These are phyloP conservation scores for Psilocybe cubensis DNA, from an alignment of 768 basidiomycete species.

Conservation along the genomic window DNA sequence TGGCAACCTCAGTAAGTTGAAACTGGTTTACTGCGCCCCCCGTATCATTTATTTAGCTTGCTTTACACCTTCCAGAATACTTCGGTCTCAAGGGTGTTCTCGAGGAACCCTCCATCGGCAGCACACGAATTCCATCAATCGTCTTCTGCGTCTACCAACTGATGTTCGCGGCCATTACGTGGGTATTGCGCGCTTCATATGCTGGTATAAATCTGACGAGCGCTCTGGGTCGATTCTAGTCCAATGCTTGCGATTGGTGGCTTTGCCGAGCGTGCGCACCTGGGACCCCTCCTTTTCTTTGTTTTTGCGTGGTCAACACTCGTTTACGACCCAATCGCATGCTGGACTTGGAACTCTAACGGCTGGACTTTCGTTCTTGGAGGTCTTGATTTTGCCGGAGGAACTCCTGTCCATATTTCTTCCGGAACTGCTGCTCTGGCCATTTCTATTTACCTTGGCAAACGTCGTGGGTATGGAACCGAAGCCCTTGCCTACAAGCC, in stretches of 20 bases:
- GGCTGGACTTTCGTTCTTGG: conserved; percentile 79
- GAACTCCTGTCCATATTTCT: conserved; percentile 97
- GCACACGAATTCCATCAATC: conserved; percentile 69
- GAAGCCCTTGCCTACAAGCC: conserved; percentile 93
- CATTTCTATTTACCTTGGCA: conserved; percentile 92
- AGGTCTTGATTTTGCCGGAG: conserved; percentile 92
- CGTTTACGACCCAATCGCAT: conserved; percentile 94
- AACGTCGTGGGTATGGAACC: conserved; percentile 90
- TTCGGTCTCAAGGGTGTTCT: conserved; percentile 85
- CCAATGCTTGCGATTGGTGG: conserved; percentile 92
- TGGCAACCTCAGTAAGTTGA: conserved; percentile 73
- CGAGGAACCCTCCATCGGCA: conserved; percentile 74
- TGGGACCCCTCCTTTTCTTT: conserved; percentile 89
- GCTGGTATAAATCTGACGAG: not conserved
- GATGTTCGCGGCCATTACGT: conserved; percentile 93
- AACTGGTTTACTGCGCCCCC: not conserved
- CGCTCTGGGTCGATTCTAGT: conserved; percentile 33
- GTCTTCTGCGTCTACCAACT: conserved; percentile 86
- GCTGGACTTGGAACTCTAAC: conserved; percentile 93
- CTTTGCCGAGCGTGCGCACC: conserved; percentile 86
- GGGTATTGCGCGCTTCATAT: conserved; percentile 23
- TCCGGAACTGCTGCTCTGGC: conserved; percentile 93
- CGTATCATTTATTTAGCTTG: not conserved
- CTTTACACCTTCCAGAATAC: conserved; percentile 53
- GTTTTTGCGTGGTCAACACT: conserved; percentile 89